Evolutionary conservation across 2,329 filamentous ascomycete species (phyloP).

Genomic region (Aspergillus fumigatus): DNA sequence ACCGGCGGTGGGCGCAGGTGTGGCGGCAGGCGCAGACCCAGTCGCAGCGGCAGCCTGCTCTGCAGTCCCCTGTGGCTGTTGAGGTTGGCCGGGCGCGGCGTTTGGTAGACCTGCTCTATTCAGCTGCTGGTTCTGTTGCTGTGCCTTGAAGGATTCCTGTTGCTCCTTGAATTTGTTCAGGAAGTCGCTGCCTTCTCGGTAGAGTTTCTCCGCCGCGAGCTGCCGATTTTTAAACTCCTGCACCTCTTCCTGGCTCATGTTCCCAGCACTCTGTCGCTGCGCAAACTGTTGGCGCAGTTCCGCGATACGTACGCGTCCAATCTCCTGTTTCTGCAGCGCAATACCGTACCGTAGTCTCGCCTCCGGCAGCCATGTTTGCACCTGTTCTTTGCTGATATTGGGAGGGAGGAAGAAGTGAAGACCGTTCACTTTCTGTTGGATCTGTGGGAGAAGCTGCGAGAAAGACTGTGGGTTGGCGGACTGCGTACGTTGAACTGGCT

Average conservation of each 20-base stretch:
- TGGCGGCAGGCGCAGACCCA: conserved; percentile 15
- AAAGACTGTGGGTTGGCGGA: conserved; percentile 38
- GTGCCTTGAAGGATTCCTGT: conserved; percentile 41
- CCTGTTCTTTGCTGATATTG: conserved; percentile 40
- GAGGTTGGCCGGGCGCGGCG: conserved; percentile 4
- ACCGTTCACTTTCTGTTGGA: conserved; percentile 43
- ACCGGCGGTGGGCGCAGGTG: conserved; percentile 1
- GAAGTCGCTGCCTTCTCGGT: conserved; percentile 43
- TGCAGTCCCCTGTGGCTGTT: conserved; percentile 14
- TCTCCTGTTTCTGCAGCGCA: conserved; percentile 46
- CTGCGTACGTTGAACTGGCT: conserved; percentile 28
- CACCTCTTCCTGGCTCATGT: conserved; percentile 39
- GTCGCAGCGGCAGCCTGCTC: conserved; percentile 14
- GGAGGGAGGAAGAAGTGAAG: conserved; percentile 44
- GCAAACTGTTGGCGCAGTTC: conserved; percentile 38
- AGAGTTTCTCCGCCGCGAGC: conserved; percentile 36
- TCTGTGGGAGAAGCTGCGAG: conserved; percentile 41
- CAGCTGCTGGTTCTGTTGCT: conserved; percentile 29
- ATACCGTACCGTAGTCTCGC: conserved; percentile 45
- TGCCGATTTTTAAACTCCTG: conserved; percentile 42
- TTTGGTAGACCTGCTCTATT: conserved; percentile 19
- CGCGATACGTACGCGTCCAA: conserved; percentile 39
- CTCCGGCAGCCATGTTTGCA: conserved; percentile 44
- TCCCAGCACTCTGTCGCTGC: conserved; percentile 36
- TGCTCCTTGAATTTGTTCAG: conserved; percentile 46